A percentile compares a stretch with the other conserved stretches of the same genome.
Conservation (phyloP, 305 asterid species). For the Fraxinus dipetala region DNA sequence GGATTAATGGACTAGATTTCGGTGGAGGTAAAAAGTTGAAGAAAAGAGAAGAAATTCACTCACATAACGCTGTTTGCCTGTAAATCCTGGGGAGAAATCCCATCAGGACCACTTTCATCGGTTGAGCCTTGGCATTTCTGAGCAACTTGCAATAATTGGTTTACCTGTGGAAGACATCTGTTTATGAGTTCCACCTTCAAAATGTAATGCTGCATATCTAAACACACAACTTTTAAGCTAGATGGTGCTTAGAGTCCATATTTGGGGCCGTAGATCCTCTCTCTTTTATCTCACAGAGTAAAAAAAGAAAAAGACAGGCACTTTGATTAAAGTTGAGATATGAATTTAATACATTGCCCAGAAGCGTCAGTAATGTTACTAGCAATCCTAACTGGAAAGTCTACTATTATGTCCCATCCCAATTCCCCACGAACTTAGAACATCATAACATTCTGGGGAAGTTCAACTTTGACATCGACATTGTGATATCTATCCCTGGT, state of each 20-base stretch:
- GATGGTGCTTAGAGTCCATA: not conserved
- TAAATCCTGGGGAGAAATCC: conserved; percentile 76
- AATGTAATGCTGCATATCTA: not conserved
- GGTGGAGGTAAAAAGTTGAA: not conserved
- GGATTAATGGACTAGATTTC: not conserved
- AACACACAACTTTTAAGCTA: not conserved
- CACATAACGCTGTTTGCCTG: conserved; percentile 85
- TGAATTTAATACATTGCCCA: not conserved
- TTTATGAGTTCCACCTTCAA: conserved; percentile 12
- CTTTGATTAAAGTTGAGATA: not conserved
- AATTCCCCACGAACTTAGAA: not conserved
- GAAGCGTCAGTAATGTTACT: not conserved
- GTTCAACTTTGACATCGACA: not conserved
- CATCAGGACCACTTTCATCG: conserved; percentile 81
- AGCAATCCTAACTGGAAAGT: not conserved
- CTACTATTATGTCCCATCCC: not conserved
- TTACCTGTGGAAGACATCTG: conserved; percentile 53
- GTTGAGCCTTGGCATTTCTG: conserved; percentile 85
- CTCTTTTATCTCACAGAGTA: not conserved
- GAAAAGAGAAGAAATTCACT: conserved; percentile 28
- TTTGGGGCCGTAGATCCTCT: not conserved
- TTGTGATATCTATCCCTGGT: not conserved
- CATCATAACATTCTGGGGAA: not conserved
- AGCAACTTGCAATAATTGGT: conserved; percentile 83
- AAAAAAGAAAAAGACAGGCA: not conserved